Base-by-base conservation (phyloP, 1,139 yeast species). In the Blastobotrys aristatus region DNA sequence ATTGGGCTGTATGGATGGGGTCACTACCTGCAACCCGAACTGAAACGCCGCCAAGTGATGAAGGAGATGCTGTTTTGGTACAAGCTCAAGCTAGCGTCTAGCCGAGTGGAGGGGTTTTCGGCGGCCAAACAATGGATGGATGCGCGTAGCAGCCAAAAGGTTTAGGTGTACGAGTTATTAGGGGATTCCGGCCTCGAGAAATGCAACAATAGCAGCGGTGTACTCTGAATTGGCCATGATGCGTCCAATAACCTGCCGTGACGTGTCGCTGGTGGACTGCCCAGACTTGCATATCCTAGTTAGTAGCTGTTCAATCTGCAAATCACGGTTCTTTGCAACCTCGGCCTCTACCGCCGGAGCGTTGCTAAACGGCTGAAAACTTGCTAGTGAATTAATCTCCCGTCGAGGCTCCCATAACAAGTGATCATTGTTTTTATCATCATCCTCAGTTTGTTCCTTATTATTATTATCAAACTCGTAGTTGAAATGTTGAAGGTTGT, bases 151-250 rank as follows among this genome's bases (percentile, higher is more conserved):
- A n/a, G n/a, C n/a, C n/a, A 18, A 31, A 14, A 31, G 34, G 8
- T 31, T 31, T 31, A 8, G 17, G 6, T 7, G n/a, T 31, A 31
- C n/a, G n/a, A n/a, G n/a, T 6, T 14, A 10, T 34, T 45, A 56
- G 8, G 54, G 47, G 32, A 56, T 52, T 5, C 56, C 59, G 6
- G 56, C 53, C 34, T 55, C 57, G 22, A 55, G 40, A 32, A 54
- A 36, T 1, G 58, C 49, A n/a, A 46, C 44, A n/a, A 50, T 26
- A n/a, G 43, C 41, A 3, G 46, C 49, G 32, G 45, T 34, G 35
- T 32, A 46, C 18, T 29, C 35, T 27, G 43, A 50, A 27, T 43
- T 46, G 26, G 18, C 35, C 18, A 24, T 20, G 20, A 49, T 39
- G 10, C 38, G 33, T 3, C 42, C 44, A 18, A 41, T 37, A 13